Percentiles rank a stretch among this genome's conserved stretches.
phyloP scores from a whole-genome alignment of 768 basidiomycete species.

The Suillus subluteus region DNA sequence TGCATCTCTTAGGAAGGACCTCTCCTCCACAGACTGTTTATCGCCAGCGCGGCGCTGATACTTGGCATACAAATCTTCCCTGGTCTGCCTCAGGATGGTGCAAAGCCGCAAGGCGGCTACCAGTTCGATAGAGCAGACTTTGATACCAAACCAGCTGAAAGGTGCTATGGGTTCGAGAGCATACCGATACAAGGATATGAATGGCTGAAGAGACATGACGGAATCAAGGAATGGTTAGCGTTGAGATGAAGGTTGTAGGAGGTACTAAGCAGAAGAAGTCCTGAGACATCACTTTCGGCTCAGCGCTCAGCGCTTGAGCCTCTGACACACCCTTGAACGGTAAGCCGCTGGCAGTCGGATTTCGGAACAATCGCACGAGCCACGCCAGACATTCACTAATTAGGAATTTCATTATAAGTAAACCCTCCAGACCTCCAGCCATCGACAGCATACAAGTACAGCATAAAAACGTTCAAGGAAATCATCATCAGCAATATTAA shows the following conservation, averaged over 20 bases:
- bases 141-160: slow-evolving; percentile 67
- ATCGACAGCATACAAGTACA: neutral
- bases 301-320: neutral
- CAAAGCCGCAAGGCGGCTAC: slow-evolving; percentile 74
- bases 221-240: slow-evolving; percentile 2
- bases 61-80: slow-evolving; percentile 49
- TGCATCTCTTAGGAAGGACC: slow-evolving; percentile 61
- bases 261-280: neutral
- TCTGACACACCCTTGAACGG: neutral
- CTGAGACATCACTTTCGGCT: slow-evolving; percentile 1
- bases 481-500: neutral
- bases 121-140: slow-evolving; percentile 67
- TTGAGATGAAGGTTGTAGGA: neutral
- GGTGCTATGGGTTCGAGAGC: slow-evolving; percentile 62
- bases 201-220: slow-evolving; percentile 40
- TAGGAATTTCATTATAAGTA: neutral
- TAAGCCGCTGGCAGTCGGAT: neutral
- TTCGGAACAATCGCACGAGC: neutral
- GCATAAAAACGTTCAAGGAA: neutral
- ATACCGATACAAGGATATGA: slow-evolving; percentile 55
- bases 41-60: slow-evolving; percentile 44
- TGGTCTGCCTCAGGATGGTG: slow-evolving; percentile 65
- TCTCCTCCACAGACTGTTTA: slow-evolving; percentile 44
- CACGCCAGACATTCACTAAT: neutral
- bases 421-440: neutral